These are phyloP conservation scores for Talaromyces sp. DNA, from an alignment of 2,329 filamentous ascomycete species.

Conservation along the genomic window DNA sequence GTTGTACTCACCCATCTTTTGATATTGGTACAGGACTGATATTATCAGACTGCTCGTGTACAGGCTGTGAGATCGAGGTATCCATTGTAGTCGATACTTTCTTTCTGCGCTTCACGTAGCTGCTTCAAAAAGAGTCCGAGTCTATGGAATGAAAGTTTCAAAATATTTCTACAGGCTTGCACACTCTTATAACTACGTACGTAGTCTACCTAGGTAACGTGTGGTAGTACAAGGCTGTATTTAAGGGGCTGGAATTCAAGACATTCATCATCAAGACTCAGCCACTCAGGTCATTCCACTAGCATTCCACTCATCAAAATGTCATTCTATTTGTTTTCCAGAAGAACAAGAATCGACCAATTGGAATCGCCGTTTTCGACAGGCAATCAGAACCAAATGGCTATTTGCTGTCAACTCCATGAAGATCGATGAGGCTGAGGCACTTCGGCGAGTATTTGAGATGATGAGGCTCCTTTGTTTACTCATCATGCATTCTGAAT, in stretches of 20 bases:
- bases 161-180: not conserved
- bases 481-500: not conserved
- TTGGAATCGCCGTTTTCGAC: too few relatives aligned
- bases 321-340: not conserved
- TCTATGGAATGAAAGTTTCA: not conserved
- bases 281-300: not conserved
- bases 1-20: not conserved
- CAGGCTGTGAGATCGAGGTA: not conserved
- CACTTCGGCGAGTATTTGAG: not conserved
- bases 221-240: not conserved
- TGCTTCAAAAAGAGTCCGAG: not conserved
- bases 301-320: not conserved
- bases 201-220: not conserved
- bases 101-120: not conserved
- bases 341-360: not conserved
- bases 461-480: not conserved
- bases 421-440: not conserved
- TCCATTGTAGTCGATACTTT: not conserved
- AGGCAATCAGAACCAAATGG: not conserved
- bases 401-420: not conserved
- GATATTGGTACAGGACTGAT: not conserved
- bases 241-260: not conserved
- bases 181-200: not conserved
- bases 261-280: not conserved
- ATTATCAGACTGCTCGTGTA: not conserved